Conservation (phyloP, 805 yeast genomes). For the Starmerella bombicola region DNA sequence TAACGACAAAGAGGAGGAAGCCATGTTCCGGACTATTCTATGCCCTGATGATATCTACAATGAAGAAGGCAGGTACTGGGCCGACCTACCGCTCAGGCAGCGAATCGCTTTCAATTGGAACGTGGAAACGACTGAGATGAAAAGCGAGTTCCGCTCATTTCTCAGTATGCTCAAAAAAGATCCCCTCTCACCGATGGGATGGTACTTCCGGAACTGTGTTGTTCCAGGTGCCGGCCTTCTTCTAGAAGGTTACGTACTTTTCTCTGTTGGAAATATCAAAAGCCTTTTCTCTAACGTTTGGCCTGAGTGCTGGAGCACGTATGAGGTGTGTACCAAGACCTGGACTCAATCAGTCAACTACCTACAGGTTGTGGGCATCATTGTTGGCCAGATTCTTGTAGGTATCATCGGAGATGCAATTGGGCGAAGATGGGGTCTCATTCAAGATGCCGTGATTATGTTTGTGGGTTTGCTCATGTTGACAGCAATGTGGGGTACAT, state of each 20-base stretch:
- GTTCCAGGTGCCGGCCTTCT: slow-evolving; percentile 32
- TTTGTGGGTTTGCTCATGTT: slow-evolving; percentile 46
- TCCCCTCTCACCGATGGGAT: slow-evolving; percentile 28
- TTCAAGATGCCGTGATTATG: slow-evolving; percentile 45
- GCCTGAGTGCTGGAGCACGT: slow-evolving; percentile 30
- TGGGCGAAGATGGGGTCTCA: slow-evolving; percentile 50
- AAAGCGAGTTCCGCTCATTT: slow-evolving; percentile 22
- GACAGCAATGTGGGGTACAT: slow-evolving; percentile 46
- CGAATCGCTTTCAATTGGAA: slow-evolving; percentile 23
- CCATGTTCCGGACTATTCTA: slow-evolving; percentile 26
- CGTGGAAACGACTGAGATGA: slow-evolving; percentile 25
- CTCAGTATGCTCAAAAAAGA: slow-evolving; percentile 26
- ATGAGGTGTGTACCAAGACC: slow-evolving; percentile 26
- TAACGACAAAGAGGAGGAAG: slow-evolving; percentile 27
- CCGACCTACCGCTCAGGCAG: slow-evolving; percentile 28
- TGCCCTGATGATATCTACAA: slow-evolving; percentile 29
- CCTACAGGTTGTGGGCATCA: slow-evolving; percentile 37
- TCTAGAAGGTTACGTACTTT: slow-evolving; percentile 31
- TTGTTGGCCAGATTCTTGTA: slow-evolving; percentile 47
- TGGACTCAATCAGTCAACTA: slow-evolving; percentile 30
- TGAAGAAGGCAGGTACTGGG: slow-evolving; percentile 31
- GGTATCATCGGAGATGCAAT: slow-evolving; percentile 47
- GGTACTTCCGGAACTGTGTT: slow-evolving; percentile 30
- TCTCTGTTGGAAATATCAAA: slow-evolving; percentile 30
- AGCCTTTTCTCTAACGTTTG: slow-evolving; percentile 27